These are phyloP conservation scores for Gaeumannomyces sp. DNA, from an alignment of 2,329 filamentous ascomycete genomes.

Conservation along the genomic window DNA sequence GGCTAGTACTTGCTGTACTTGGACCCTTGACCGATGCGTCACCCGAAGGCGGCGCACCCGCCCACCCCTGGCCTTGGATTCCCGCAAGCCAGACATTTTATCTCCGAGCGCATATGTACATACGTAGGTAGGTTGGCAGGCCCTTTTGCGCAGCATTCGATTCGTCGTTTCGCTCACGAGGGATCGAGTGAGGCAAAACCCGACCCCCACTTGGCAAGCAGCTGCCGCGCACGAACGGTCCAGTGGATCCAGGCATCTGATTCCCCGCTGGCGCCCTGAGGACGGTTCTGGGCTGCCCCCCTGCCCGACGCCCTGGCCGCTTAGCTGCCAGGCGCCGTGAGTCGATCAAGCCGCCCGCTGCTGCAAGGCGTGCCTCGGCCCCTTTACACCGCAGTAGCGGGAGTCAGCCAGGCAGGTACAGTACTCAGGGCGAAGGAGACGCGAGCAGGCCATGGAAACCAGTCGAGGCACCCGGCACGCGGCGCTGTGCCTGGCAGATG, in stretches of 20 bases:
- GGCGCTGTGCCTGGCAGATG: not conserved
- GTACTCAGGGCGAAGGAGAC: not conserved
- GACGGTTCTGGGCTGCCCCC: not conserved
- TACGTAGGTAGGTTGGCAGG: not conserved
- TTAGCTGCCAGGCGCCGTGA: not conserved
- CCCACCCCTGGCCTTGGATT: no score
- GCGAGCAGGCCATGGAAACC: not conserved
- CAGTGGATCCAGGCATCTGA: not conserved
- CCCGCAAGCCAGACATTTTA: not conserved
- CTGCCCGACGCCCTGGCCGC: not conserved
- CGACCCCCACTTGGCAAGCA: not conserved
- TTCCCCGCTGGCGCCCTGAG: not conserved
- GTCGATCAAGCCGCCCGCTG: not conserved
- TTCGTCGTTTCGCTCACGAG: not conserved
- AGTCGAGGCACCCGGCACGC: not conserved
- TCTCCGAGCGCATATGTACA: not conserved
- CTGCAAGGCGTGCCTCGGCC: not conserved
- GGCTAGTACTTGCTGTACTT: no score
- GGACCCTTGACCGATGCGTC: not conserved
- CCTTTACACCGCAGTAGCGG: conserved; percentile 1
- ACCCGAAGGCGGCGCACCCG: not conserved
- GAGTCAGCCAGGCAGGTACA: not conserved
- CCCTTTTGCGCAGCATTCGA: not conserved
- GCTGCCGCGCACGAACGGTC: not conserved
- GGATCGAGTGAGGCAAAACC: not conserved